Evolutionary conservation across 345 rosid species (phyloP), one percentile per base, ranked within the genome.

Genomic region (Adansonia digitata): DNA sequence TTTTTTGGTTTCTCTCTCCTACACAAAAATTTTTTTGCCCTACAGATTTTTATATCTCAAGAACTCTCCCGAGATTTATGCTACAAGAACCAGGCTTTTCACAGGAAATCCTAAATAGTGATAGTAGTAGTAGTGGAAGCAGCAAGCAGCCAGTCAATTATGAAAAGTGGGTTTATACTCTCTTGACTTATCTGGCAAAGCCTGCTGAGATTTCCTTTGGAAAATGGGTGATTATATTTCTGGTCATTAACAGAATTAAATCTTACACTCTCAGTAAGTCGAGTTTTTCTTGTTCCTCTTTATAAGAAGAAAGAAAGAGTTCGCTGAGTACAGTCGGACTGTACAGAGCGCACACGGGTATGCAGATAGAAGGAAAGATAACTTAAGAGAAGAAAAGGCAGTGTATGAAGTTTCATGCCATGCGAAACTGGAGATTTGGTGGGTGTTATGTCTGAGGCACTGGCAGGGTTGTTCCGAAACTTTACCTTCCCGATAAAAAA

Each of bases 41-140:
- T 53, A 76, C 60, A 42, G 59, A 40, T 74, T 49, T 34, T 22
- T 73, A 6, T 51, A 68, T 71, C 71, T 70, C 43, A 72, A 85
- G 87, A 79, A 82, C 80, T 74, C 98, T 91, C 98, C 95, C 98
- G 98, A 84, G 90, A 87, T 87, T 90, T 91, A 87, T 79, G 98
- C 95, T 85, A 69, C 89, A 80, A 83, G 77, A 81, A 80, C 80
- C 90, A 88, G 90, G 68, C 91, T 85, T 89, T 86, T 89, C 67
- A 81, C 83, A 77, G 79, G 78, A 79, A 87, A 80, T 83, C 85
- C 85, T 81, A 86, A 84, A 86, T 77, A 86, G 85, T 81, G 83
- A 81, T 78, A 79, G 82, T 66, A 66, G 75, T 67, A 71, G 84
- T 52, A 75, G 76, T 63, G 71, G 80, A 78, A 65, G 77, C 34